Conservation (phyloP, 1,139 yeast species). For the Protomyces pachydermus region DNA sequence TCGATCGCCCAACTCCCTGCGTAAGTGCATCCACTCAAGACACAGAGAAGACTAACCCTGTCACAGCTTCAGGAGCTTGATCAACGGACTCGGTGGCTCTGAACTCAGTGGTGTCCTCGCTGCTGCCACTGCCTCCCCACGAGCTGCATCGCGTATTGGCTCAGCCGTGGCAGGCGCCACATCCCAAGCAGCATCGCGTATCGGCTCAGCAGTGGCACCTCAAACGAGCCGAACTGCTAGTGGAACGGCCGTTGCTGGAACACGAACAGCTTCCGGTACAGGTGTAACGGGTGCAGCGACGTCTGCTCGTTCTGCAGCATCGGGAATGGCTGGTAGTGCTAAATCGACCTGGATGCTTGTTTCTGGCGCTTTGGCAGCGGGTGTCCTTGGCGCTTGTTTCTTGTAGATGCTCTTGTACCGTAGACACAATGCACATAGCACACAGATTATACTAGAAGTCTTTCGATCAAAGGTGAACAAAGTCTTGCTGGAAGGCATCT, state of each 20-base stretch:
- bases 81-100: neutral
- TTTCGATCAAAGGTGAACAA: neutral
- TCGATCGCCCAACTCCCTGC: neutral
- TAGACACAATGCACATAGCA: too few species aligned
- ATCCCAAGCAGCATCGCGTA: neutral
- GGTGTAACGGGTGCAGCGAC: neutral
- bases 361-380: neutral
- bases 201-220: neutral
- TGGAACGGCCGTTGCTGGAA: neutral
- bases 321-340: neutral
- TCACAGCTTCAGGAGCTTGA: neutral
- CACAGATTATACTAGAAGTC: neutral
- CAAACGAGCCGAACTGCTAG: neutral
- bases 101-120: too few species aligned
- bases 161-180: neutral
- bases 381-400: neutral
- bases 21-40: neutral
- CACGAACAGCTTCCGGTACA: neutral
- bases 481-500: slow-evolving; percentile 5
- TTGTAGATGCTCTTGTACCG: neutral
- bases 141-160: neutral
- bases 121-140: too few species aligned
- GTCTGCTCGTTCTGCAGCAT: neutral
- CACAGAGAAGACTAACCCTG: neutral
- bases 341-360: neutral